These are phyloP conservation scores for Herpotrichia juniperi DNA, from an alignment of 2,329 filamentous ascomycete genomes.

Conservation along the genomic window DNA sequence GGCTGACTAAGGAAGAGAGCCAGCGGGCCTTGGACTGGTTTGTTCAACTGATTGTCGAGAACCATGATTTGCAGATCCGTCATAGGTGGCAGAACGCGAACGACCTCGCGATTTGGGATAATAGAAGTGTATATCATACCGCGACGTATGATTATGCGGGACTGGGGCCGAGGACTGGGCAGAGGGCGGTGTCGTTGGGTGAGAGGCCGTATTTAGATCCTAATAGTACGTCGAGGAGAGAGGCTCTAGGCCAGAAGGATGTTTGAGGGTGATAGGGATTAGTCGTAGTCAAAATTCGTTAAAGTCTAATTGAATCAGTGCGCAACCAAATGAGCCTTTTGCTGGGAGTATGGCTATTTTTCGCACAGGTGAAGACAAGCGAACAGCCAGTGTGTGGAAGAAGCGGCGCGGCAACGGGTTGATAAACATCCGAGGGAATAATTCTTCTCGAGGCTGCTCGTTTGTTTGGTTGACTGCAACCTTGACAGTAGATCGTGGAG, in stretches of 20 bases:
- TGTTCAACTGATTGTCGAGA: constrained; percentile 49
- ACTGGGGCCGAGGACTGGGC: constrained; percentile 60
- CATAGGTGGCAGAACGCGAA: constrained; percentile 57
- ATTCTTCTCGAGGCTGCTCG: background rate
- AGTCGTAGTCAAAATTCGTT: too few species aligned
- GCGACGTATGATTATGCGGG: constrained; percentile 67
- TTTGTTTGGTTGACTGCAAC: constrained; percentile 1
- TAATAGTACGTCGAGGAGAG: constrained; percentile 54
- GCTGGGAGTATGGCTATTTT: too few species aligned
- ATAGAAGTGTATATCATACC: constrained; percentile 63
- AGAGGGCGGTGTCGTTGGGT: constrained; percentile 62
- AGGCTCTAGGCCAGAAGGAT: constrained; percentile 38
- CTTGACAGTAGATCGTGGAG: background rate
- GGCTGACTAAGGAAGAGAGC: constrained; percentile 51
- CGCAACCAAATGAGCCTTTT: too few species aligned
- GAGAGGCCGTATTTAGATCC: constrained; percentile 64
- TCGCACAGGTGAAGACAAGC: too few species aligned
- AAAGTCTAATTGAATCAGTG: too few species aligned
- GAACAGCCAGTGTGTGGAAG: background rate
- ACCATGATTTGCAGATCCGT: constrained; percentile 59
- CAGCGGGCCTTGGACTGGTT: constrained; percentile 52
- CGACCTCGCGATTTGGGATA: constrained; percentile 69
- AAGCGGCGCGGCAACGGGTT: background rate
- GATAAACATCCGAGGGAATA: background rate
- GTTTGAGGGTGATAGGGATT: too few species aligned